Evolutionary conservation across 139 green algal genomes (phyloP).

Genomic region (Asterochloris erici): DNA sequence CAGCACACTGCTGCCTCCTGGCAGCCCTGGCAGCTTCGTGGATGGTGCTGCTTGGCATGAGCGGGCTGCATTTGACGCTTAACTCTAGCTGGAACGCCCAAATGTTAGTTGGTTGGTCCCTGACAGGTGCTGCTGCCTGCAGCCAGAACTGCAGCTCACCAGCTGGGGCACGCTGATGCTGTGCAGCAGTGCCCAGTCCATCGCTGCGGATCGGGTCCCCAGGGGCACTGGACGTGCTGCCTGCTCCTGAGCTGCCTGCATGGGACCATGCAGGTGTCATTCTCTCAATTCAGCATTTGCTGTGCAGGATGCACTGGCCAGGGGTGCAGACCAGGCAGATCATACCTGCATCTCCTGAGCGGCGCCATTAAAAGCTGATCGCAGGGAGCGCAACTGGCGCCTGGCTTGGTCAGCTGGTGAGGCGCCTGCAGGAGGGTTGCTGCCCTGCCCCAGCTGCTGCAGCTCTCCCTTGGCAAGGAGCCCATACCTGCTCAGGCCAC

Average conservation of each 20-base stretch:
- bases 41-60: no score
- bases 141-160: background rate
- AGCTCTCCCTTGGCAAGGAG: background rate
- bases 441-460: background rate
- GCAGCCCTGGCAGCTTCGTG: no score
- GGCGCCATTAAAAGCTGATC: background rate
- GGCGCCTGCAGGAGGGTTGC: background rate
- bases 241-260: background rate
- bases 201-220: background rate
- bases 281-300: no score
- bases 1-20: no score
- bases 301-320: no score
- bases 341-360: no score
- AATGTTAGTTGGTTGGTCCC: no score
- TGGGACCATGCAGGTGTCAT: no score
- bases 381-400: background rate
- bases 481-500: background rate
- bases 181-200: slow-evolving; percentile 6
- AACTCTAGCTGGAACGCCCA: no score
- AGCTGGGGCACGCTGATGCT: background rate
- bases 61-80: no score
- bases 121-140: no score
- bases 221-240: background rate
- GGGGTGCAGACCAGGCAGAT: no score
- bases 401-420: background rate